Conservation (phyloP, 805 yeast genomes). For the Wickerhamomyces mucosus region DNA sequence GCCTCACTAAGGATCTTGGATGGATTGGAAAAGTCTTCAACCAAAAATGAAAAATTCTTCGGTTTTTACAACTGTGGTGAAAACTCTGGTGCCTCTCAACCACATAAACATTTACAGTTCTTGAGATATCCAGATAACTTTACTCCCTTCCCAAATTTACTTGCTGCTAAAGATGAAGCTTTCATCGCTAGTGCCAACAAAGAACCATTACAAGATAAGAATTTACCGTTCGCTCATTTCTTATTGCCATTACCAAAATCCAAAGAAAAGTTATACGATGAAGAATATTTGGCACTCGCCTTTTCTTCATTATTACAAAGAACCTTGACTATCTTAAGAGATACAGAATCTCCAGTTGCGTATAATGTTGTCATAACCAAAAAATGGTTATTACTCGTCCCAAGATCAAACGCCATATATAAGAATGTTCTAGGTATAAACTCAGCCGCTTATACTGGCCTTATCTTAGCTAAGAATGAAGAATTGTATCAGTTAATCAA, state of each 20-base stretch:
- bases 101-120: conserved; percentile 88
- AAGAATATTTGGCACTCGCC: conserved; percentile 52
- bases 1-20: conserved; percentile 48
- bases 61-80: conserved; percentile 88
- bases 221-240: conserved; percentile 73
- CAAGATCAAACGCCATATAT: conserved; percentile 54
- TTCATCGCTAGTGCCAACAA: conserved; percentile 44
- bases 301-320: conserved; percentile 69
- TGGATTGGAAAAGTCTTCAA: conserved; percentile 30
- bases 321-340: conserved; percentile 56
- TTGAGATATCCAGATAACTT: conserved; percentile 57
- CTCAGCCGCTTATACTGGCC: conserved; percentile 72
- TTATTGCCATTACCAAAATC: conserved; percentile 50
- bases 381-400: conserved; percentile 80
- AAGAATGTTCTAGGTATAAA: conserved; percentile 47
- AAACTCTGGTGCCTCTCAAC: conserved; percentile 87
- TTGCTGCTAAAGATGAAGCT: conserved; percentile 34
- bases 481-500: conserved; percentile 39
- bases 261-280: conserved; percentile 31
- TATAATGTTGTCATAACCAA: conserved; percentile 79
- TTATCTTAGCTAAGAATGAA: conserved; percentile 64
- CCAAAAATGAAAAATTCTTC: conserved; percentile 43
- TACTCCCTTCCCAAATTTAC: conserved; percentile 44
- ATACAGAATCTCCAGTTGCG: conserved; percentile 39
- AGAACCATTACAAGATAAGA: conserved; percentile 54